A percentile compares a stretch with the other conserved stretches of the same genome.
Conservation (phyloP, 2,329 filamentous ascomycete species). For the Fusarium sp. region DNA sequence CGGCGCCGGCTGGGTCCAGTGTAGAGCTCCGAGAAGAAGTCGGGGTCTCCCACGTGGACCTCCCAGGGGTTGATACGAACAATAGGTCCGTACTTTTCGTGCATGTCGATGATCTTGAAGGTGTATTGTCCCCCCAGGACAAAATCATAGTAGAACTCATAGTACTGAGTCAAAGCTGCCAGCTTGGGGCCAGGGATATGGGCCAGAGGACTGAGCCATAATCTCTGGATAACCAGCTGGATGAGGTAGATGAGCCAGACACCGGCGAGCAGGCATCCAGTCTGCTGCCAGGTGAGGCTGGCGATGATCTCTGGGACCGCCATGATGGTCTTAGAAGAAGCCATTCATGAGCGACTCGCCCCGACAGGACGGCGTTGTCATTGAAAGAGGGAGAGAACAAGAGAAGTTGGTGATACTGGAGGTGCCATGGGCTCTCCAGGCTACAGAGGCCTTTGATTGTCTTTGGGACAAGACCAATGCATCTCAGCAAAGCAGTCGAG, state of each 20-base stretch:
- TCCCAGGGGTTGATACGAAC: conserved; percentile 53
- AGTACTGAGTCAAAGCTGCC: conserved; percentile 51
- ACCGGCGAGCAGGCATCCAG: conserved; percentile 36
- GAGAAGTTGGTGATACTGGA: conserved; percentile 17
- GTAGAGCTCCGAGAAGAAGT: conserved; percentile 53
- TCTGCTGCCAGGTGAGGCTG: conserved; percentile 41
- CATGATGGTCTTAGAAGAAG: conserved; percentile 40
- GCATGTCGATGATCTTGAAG: conserved; percentile 53
- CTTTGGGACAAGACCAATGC: conserved; percentile 18
- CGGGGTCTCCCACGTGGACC: conserved; percentile 50
- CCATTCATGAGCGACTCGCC: conserved; percentile 42
- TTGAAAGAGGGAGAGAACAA: conserved; percentile 34
- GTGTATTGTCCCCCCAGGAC: conserved; percentile 53
- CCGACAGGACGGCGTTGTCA: conserved; percentile 42
- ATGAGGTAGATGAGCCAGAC: conserved; percentile 45
- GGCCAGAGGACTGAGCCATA: conserved; percentile 51
- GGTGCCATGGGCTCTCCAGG: conserved; percentile 40
- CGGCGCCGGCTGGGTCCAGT: conserved; percentile 44
- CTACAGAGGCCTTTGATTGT: conserved; percentile 37
- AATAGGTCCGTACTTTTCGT: conserved; percentile 53
- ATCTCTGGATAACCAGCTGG: conserved; percentile 44
- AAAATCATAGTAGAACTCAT: conserved; percentile 56
- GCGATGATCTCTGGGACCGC: conserved; percentile 36
- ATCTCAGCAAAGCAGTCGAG: conserved; percentile 3
- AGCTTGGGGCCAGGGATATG: conserved; percentile 52